Evolutionary conservation across 139 green algal genomes (phyloP).

Genomic region (Mychonastes homosphaera): DNA sequence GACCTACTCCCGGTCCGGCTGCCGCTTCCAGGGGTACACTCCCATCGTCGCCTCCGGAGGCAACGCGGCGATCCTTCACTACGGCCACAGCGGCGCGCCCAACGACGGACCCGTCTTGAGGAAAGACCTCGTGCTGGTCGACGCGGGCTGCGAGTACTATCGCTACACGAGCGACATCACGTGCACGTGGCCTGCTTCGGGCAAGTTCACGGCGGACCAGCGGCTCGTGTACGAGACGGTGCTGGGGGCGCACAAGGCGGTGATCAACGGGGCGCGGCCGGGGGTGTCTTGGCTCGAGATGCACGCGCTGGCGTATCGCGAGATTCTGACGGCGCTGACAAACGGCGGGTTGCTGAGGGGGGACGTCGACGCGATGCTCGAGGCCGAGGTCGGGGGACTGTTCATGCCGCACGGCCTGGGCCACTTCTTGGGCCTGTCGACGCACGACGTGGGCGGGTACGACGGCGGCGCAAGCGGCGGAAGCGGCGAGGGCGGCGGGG

Average conservation of each 20-base stretch:
- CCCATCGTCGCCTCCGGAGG: constrained; percentile 69
- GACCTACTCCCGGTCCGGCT: constrained; percentile 40
- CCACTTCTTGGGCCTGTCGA: constrained; percentile 83
- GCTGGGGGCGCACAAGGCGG: constrained; percentile 46
- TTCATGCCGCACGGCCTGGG: constrained; percentile 93
- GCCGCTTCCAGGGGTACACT: constrained; percentile 49
- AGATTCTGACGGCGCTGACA: constrained; percentile 59
- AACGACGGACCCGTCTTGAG: constrained; percentile 58
- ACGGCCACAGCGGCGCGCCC: constrained; percentile 72
- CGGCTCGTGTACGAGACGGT: constrained; percentile 67
- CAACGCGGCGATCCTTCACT: constrained; percentile 76
- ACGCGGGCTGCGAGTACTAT: constrained; percentile 62
- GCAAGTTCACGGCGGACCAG: constrained; percentile 65
- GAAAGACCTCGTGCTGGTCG: constrained; percentile 62
- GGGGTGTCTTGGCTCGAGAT: constrained; percentile 60
- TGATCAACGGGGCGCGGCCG: constrained; percentile 56
- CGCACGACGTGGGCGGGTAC: constrained; percentile 89
- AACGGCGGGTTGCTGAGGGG: constrained; percentile 32
- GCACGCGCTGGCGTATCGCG: constrained; percentile 66
- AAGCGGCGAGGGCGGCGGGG: no score
- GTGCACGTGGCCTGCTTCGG: constrained; percentile 59
- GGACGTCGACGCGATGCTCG: constrained; percentile 60
- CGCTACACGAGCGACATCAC: constrained; percentile 65
- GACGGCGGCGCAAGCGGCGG: no score
- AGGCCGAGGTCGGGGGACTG: constrained; percentile 52